Evolutionary conservation across 805 yeast genomes (phyloP).

Genomic region (Saccharomycopsis guyanensis): DNA sequence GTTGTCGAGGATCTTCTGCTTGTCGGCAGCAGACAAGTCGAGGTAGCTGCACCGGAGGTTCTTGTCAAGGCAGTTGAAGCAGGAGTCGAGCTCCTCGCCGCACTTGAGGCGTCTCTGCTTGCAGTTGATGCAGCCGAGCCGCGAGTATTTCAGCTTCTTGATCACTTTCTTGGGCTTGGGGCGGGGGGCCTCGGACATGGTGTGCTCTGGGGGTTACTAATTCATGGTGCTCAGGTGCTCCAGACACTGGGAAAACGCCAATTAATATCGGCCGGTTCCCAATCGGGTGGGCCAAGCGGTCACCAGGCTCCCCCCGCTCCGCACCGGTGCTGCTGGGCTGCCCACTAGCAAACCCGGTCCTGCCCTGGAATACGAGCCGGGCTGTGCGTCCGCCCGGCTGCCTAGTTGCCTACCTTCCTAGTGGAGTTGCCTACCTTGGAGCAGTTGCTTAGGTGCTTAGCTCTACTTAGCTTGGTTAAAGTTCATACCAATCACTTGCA

Average conservation of each 20-base stretch:
- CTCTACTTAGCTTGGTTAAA: too few relatives aligned
- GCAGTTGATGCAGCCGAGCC: slow-evolving; percentile 19
- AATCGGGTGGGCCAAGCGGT: not conserved
- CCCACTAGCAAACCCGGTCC: too few relatives aligned
- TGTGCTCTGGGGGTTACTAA: not conserved
- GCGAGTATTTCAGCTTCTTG: slow-evolving; percentile 11
- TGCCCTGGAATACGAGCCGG: too few relatives aligned
- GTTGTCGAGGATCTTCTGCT: not conserved
- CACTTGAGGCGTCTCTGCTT: slow-evolving; percentile 19
- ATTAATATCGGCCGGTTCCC: not conserved
- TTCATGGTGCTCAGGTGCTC: not conserved
- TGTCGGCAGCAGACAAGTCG: slow-evolving; percentile 12
- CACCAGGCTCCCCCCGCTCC: too few relatives aligned
- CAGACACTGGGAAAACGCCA: not conserved
- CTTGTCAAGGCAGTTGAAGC: slow-evolving; percentile 19
- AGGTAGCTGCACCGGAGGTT: slow-evolving; percentile 15
- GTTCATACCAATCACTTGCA: too few relatives aligned
- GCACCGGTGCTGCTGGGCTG: too few relatives aligned
- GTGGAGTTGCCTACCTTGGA: too few relatives aligned
- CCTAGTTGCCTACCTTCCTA: too few relatives aligned
- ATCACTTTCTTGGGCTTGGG: slow-evolving; percentile 4
- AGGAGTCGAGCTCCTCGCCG: slow-evolving; percentile 20
- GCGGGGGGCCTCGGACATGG: not conserved
- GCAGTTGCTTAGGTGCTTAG: too few relatives aligned
- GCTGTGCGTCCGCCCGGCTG: too few relatives aligned